A percentile compares a stretch with the other conserved stretches of the same genome.
Evolutionary conservation across 345 rosid species (phyloP).

Genomic region (Syzygium aqueum): DNA sequence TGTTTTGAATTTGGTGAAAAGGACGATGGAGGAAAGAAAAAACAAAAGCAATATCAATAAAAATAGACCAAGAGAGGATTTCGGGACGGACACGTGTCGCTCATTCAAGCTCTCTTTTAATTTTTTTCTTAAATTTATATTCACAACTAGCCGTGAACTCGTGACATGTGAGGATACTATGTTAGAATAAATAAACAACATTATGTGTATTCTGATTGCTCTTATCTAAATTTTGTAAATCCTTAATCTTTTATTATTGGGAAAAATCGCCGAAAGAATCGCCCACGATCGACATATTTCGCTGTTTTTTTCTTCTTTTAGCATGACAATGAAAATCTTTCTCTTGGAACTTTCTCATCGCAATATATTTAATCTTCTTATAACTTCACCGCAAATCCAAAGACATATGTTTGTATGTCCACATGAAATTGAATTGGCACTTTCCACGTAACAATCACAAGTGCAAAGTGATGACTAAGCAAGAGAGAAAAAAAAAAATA

Average conservation of each 20-base stretch:
- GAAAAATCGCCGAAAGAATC: not conserved
- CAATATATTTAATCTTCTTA: no score
- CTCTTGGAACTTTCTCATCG: no score
- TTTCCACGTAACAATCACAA: no score
- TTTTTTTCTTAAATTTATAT: not conserved
- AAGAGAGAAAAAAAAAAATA: no score
- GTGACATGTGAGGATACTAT: no score
- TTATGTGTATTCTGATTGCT: not conserved
- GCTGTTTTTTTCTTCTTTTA: no score
- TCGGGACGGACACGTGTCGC: not conserved
- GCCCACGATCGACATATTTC: no score
- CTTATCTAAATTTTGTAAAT: not conserved
- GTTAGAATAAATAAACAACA: not conserved
- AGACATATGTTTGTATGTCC: no score
- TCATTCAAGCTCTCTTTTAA: not conserved
- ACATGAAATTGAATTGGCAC: no score
- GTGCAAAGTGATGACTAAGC: no score
- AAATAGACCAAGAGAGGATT: not conserved
- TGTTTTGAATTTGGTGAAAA: not conserved
- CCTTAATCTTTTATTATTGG: not conserved
- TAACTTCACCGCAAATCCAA: no score
- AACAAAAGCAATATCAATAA: not conserved
- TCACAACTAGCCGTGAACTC: not conserved
- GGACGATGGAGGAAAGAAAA: not conserved
- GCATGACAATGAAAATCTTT: no score